Evolutionary conservation across 2,329 filamentous ascomycete genomes (phyloP).

Genomic region (Fusarium sp.): DNA sequence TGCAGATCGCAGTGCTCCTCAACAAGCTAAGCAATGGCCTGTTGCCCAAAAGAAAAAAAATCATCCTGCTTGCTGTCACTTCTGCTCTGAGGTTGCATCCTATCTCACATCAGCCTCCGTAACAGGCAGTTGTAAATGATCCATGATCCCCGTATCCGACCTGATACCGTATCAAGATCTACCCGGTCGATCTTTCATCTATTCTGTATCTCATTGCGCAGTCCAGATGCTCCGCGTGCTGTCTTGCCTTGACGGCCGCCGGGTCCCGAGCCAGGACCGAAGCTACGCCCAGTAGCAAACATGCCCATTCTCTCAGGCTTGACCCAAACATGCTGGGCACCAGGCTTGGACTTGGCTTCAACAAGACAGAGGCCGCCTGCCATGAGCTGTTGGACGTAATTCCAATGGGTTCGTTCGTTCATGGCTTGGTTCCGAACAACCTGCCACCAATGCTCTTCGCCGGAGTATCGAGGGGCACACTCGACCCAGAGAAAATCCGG

Average conservation of each 20-base stretch:
- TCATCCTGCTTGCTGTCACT: neutral
- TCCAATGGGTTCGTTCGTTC: constrained; percentile 28
- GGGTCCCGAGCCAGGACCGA: constrained; percentile 5
- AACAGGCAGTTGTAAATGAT: constrained; percentile 4
- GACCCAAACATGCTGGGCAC: constrained; percentile 25
- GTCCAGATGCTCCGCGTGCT: constrained; percentile 11
- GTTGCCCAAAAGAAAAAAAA: neutral
- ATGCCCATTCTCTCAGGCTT: constrained; percentile 2
- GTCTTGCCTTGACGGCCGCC: constrained; percentile 6
- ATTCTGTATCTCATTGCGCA: constrained; percentile 24
- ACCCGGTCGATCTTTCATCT: neutral
- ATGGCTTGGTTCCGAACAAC: constrained; percentile 9
- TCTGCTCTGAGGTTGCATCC: neutral
- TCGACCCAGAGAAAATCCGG: constrained; percentile 38
- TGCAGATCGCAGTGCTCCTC: neutral
- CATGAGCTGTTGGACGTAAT: constrained; percentile 36
- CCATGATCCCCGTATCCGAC: neutral
- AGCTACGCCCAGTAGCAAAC: neutral
- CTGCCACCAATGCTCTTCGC: constrained; percentile 26
- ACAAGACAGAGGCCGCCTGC: constrained; percentile 34
- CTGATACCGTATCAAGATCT: neutral
- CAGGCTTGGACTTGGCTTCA: constrained; percentile 34
- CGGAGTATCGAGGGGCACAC: constrained; percentile 8
- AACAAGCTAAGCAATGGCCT: neutral
- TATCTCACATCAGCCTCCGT: constrained; percentile 3